phyloP scores from a whole-genome alignment of 441 rosid species.

The Mallotus repandus region DNA sequence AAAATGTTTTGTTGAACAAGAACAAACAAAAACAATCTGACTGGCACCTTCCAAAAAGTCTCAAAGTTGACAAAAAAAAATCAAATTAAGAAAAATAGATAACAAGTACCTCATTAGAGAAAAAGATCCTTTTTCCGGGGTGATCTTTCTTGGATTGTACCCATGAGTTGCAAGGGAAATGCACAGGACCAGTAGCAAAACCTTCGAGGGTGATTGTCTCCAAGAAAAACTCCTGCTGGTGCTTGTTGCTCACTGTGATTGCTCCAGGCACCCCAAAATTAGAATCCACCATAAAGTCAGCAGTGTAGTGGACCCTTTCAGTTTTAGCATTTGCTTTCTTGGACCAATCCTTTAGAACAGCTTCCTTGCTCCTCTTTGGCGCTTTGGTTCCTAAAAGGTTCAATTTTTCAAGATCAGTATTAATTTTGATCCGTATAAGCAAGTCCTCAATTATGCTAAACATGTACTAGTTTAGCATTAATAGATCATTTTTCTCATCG shows the following conservation, averaged over 20 bases:
- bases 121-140: slow-evolving; percentile 65
- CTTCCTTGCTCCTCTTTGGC: slow-evolving; percentile 71
- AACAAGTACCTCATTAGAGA: slow-evolving; percentile 68
- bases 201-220: slow-evolving; percentile 85
- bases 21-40: neutral
- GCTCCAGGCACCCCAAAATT: slow-evolving; percentile 86
- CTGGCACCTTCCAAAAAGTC: slow-evolving; percentile 16
- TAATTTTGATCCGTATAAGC: neutral
- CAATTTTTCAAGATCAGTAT: neutral
- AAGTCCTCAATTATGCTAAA: neutral
- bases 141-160: slow-evolving; percentile 72
- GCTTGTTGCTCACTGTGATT: slow-evolving; percentile 71
- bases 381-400: slow-evolving; percentile 54
- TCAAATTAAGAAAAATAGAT: neutral
- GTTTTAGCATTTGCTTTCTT: slow-evolving; percentile 65
- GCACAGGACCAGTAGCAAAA: slow-evolving; percentile 76
- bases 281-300: slow-evolving; percentile 72
- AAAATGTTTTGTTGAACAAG: slow-evolving; percentile 9
- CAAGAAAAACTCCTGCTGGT: slow-evolving; percentile 78
- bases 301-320: slow-evolving; percentile 78
- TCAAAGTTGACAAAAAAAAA: neutral
- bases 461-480: neutral
- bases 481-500: neutral
- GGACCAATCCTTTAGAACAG: slow-evolving; percentile 78
- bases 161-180: slow-evolving; percentile 96